phyloP scores from a whole-genome alignment of 192 early-diverging fungal genomes.

The Coemansia interrupta region DNA sequence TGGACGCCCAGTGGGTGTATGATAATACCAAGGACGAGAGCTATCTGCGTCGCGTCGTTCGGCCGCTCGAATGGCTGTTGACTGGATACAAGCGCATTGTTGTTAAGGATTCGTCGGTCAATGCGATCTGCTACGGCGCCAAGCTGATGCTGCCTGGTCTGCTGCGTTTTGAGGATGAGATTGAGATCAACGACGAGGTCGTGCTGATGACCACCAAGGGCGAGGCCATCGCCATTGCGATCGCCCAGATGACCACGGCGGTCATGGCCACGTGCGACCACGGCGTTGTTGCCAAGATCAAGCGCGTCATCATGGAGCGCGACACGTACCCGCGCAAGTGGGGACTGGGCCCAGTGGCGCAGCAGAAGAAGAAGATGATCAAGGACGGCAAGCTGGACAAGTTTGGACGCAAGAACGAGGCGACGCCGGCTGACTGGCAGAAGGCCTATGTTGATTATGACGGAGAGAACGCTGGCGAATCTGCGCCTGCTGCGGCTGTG shows the following conservation, averaged over 20 bases:
- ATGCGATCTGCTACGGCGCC: constrained; percentile 99
- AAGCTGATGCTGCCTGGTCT: constrained; percentile 99
- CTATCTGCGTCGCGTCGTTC: constrained; percentile 91
- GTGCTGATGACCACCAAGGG: constrained; percentile 99
- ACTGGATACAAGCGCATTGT: constrained; percentile 95
- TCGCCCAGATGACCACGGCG: constrained; percentile 95
- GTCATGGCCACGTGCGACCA: constrained; percentile 97
- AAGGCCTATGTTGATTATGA: constrained; percentile 71
- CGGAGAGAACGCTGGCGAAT: constrained; percentile 11
- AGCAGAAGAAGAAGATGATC: constrained; percentile 97
- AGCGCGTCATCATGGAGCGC: constrained; percentile 99
- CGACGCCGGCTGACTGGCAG: constrained; percentile 81
- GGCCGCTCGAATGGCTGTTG: constrained; percentile 91
- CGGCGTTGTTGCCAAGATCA: constrained; percentile 98
- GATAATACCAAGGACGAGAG: constrained; percentile 96
- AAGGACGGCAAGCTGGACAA: constrained; percentile 98
- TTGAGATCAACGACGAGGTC: constrained; percentile 96
- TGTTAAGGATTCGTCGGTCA: constrained; percentile 97
- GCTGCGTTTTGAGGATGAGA: constrained; percentile 89
- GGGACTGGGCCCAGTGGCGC: constrained; percentile 94
- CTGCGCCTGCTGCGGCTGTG: background rate
- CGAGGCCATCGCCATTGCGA: constrained; percentile 96
- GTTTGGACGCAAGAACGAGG: constrained; percentile 86
- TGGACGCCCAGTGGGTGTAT: constrained; percentile 98
- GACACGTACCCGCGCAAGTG: constrained; percentile 98